Conservation (phyloP, 139 green algal species). For the Chlorella sp. region DNA sequence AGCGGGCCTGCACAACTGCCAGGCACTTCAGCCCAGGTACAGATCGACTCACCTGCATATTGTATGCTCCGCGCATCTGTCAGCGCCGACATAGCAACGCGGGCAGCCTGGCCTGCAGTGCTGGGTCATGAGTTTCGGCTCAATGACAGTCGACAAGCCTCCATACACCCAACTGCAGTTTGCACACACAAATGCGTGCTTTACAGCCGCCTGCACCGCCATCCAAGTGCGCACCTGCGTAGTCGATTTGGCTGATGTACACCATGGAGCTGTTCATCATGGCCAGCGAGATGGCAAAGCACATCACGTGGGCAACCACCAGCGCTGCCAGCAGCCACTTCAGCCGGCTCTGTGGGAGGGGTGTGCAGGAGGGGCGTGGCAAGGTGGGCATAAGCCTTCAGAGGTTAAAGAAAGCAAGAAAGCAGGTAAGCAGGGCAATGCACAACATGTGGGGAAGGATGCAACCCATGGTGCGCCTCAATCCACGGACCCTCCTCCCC, state of each 20-base stretch:
- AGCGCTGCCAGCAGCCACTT: neutral
- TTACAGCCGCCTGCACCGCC: neutral
- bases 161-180: too few species aligned
- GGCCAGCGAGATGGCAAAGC: neutral
- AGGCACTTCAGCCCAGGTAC: neutral
- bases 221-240: neutral
- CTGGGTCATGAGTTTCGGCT: too few species aligned
- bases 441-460: too few species aligned
- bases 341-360: neutral
- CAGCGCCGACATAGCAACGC: neutral
- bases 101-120: neutral
- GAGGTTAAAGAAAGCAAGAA: too few species aligned
- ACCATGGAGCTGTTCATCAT: constrained; percentile 1
- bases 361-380: neutral
- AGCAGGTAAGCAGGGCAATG: too few species aligned
- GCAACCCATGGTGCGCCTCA: too few species aligned
- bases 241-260: neutral
- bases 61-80: constrained; percentile 2
- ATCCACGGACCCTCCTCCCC: neutral
- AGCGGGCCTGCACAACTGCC: too few species aligned
- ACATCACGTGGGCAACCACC: neutral
- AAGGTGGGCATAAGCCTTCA: too few species aligned
- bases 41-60: neutral
- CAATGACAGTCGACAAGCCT: too few species aligned
- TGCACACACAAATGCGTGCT: too few species aligned